Base-by-base conservation (phyloP, 2,329 filamentous ascomycete species). In the Aspergillus intermedius region DNA sequence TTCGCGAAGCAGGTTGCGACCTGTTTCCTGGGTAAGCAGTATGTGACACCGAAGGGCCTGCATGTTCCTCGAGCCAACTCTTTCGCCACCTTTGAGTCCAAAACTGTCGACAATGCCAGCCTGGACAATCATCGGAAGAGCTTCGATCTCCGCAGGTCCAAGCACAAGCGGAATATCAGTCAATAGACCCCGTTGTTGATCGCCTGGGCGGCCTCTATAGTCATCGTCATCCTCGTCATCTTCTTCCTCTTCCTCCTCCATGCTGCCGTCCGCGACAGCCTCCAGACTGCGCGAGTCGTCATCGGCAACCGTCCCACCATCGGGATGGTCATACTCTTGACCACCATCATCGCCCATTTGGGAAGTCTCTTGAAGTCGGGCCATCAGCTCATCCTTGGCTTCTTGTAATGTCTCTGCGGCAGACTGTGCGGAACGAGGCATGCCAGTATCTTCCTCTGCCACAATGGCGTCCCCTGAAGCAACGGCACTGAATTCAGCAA, bases 61-160 rank as follows among this genome's bases (percentile, higher is more conserved):
- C 70, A 95, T 83, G 62, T 91, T 95, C 63, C 89, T 73, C 3
- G 77, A 71, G 8, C 77, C 78, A 52, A 75, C 77, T 37, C 75
- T 74, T 45, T 81, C 75, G 8, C 74, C 87, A 15, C 84, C 85
- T 41, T 84, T 86, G 6, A 82, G 72, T 0, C 83, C 82, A 54
- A 86, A 85, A 51, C 87, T 87, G 50, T 94, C 88, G 19, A 95
- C 82, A 46, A 97, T 94, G 53, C 91, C 94, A 12, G 88, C 91
- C 74, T 96, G 95, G 60, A 97, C 86, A 51, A 96, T 94, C 91
- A 96, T 95, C 48, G 95, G 91, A 46, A 97, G 74, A 5, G 93
- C 91, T 68, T 97, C 91, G 47, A 96, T 96, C 69, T 97, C 91
- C 48, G 90, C 91, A 0, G 91, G 91, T 40, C 94, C 91, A 25